These are phyloP conservation scores for Leucaena leucocephala DNA, from an alignment of 306 rosid genomes.

Conservation along the genomic window DNA sequence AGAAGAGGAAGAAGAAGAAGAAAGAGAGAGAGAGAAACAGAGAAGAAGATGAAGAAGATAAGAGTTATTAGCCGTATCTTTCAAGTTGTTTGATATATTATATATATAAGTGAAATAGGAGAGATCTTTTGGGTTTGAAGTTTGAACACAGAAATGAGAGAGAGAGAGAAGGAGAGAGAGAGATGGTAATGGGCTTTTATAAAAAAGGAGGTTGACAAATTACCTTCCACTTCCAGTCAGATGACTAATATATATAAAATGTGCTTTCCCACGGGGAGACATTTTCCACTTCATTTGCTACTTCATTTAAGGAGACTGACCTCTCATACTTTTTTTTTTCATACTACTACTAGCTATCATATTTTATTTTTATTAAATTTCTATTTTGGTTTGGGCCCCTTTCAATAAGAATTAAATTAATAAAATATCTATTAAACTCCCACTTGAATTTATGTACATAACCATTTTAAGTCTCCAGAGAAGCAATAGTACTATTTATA, in stretches of 20 bases:
- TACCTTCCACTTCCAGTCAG: constrained; percentile 70
- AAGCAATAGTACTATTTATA: no score
- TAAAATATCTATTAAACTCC: background rate
- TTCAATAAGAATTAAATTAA: background rate
- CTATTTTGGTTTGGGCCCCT: background rate
- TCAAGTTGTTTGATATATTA: constrained; percentile 26
- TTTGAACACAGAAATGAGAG: background rate
- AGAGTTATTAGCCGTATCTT: constrained; percentile 36
- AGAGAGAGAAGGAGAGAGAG: constrained; percentile 2
- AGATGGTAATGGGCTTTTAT: constrained; percentile 53
- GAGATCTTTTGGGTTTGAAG: constrained; percentile 72
- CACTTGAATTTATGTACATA: background rate
- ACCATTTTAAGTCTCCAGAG: no score
- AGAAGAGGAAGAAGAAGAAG: background rate
- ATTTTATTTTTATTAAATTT: background rate
- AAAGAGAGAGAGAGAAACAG: background rate
- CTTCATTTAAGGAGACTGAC: constrained; percentile 52
- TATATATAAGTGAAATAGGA: constrained; percentile 15
- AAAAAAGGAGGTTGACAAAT: constrained; percentile 77
- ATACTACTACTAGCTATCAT: background rate
- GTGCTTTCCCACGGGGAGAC: constrained; percentile 73
- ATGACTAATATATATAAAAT: constrained; percentile 41
- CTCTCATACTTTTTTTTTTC: background rate
- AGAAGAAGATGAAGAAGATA: background rate
- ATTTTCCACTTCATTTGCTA: constrained; percentile 46